A percentile compares a stretch with the other conserved stretches of the same genome.
phyloP scores from a whole-genome alignment of 1,284 basidiomycete species.

The Exobasidium rhododendri region DNA sequence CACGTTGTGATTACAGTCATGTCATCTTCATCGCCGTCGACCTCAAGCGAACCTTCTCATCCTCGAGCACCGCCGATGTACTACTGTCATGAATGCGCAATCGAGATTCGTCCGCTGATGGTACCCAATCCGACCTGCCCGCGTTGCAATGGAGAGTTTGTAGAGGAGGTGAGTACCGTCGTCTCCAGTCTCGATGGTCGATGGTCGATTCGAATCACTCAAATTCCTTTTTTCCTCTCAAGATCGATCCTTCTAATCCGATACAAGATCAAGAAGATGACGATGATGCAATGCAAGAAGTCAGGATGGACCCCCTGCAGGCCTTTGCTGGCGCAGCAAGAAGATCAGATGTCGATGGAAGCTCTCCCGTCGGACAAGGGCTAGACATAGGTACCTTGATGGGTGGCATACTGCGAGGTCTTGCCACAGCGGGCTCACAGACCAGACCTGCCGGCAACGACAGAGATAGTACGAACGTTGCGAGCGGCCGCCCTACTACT shows the following conservation, averaged over 20 bases:
- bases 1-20: too few relatives aligned
- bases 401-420: background rate
- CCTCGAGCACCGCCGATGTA: conserved; percentile 11
- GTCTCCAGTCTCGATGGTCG: background rate
- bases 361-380: background rate
- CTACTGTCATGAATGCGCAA: conserved; percentile 38
- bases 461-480: background rate
- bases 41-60: too few relatives aligned
- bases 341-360: background rate
- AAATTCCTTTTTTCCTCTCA: conserved; percentile 7
- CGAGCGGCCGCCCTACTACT: background rate
- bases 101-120: conserved; percentile 40
- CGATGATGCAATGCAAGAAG: background rate
- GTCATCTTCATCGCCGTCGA: too few relatives aligned
- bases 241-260: background rate
- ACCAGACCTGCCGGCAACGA: background rate
- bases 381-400: conserved; percentile 1
- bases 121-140: conserved; percentile 41
- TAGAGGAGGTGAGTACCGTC: conserved; percentile 26
- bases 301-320: background rate
- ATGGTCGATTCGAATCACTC: background rate
- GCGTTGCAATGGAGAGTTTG: conserved; percentile 40
- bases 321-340: background rate
- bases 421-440: background rate
- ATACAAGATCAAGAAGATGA: background rate